phyloP scores from a whole-genome alignment of 208 protist genomes.

The Acanthamoeba castellanii region DNA sequence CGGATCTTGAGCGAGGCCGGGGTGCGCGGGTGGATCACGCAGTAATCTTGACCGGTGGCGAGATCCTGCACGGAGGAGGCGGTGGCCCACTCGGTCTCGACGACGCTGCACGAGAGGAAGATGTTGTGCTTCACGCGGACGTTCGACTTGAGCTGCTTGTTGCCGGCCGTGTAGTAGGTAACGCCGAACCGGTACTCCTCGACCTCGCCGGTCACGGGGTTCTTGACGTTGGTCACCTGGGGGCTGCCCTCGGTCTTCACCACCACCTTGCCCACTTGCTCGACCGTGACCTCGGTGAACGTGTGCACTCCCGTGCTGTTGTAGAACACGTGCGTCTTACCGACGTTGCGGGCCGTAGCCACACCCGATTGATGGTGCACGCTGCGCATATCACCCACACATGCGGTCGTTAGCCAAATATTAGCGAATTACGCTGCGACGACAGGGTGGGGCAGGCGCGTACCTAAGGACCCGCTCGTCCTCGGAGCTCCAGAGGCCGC shows the following conservation, averaged over 20 bases:
- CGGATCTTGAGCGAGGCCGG: constrained; percentile 57
- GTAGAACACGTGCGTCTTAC: constrained; percentile 47
- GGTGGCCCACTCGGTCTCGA: constrained; percentile 63
- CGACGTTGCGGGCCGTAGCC: background rate
- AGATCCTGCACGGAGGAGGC: background rate
- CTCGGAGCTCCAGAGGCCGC: constrained; percentile 55
- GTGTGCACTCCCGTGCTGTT: constrained; percentile 54
- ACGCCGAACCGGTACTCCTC: constrained; percentile 56
- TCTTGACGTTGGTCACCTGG: constrained; percentile 51
- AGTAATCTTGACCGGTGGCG: constrained; percentile 18
- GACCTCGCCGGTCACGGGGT: constrained; percentile 30
- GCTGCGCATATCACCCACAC: constrained; percentile 2
- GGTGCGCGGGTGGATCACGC: constrained; percentile 51
- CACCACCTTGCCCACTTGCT: constrained; percentile 47
- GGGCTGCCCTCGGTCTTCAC: background rate
- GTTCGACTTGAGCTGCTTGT: constrained; percentile 21
- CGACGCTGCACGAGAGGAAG: constrained; percentile 24
- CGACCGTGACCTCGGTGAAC: constrained; percentile 30
- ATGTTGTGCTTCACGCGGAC: constrained; percentile 70
- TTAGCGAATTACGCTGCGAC: too few species aligned
- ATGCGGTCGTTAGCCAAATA: too few species aligned
- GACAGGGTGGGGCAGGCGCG: background rate
- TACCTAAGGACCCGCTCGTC: constrained; percentile 59
- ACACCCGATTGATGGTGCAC: constrained; percentile 48
- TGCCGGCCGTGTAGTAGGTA: constrained; percentile 8